These are phyloP conservation scores for Erythrophleum fordii DNA, from an alignment of 306 rosid species.

Conservation along the genomic window DNA sequence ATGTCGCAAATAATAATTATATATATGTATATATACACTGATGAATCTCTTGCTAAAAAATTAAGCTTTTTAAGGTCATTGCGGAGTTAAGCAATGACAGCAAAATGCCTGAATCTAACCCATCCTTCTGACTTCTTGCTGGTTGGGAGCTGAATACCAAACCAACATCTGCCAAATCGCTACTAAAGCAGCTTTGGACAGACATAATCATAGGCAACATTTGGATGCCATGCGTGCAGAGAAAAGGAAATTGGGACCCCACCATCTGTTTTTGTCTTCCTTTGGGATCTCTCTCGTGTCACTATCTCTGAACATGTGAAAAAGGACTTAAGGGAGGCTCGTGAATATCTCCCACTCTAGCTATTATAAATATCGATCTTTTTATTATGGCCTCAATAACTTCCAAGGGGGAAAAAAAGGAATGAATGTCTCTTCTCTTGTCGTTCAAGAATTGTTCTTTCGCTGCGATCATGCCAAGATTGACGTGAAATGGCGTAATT, in stretches of 20 bases:
- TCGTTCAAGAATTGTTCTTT: constrained; percentile 5
- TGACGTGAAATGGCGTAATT: constrained; percentile 49
- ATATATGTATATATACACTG: too few relatives aligned
- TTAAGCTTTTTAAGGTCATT: too few relatives aligned
- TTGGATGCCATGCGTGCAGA: constrained; percentile 41
- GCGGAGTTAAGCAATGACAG: not conserved
- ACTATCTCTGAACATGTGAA: constrained; percentile 31
- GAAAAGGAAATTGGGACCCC: constrained; percentile 41
- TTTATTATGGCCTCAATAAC: constrained; percentile 15
- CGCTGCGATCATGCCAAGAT: constrained; percentile 47
- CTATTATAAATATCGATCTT: constrained; percentile 17
- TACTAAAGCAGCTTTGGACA: constrained; percentile 6
- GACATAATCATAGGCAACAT: constrained; percentile 39
- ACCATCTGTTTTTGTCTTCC: constrained; percentile 45
- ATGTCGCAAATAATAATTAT: too few relatives aligned
- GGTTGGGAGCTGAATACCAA: not conserved
- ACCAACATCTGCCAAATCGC: not conserved
- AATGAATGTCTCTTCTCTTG: not conserved
- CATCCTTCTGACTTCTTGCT: not conserved
- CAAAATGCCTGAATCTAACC: not conserved
- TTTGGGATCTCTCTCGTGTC: constrained; percentile 14
- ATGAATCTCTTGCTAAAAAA: not conserved
- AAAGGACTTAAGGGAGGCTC: constrained; percentile 25
- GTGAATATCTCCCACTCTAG: constrained; percentile 4
- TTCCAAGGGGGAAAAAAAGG: not conserved